phyloP scores from a whole-genome alignment of 139 green algal genomes.

The Auxenochlorella protothecoides region DNA sequence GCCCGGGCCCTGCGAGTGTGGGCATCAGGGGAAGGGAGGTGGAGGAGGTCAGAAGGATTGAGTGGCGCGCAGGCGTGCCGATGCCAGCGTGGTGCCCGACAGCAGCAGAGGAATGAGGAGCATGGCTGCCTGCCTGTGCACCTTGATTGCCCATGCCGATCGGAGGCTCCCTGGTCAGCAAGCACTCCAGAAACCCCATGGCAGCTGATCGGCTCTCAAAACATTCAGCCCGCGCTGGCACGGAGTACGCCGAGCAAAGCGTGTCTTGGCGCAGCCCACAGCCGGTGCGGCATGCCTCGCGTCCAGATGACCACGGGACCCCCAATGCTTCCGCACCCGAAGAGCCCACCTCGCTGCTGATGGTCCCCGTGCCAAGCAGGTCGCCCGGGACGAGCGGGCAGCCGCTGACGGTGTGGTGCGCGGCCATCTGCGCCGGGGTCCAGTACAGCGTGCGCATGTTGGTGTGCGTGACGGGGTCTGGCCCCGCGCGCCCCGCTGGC shows the following conservation, averaged over 20 bases:
- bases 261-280: too few species aligned
- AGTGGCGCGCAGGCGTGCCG: too few species aligned
- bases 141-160: too few species aligned
- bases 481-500: slow-evolving; percentile 1
- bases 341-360: slow-evolving; percentile 39
- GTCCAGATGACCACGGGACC: neutral
- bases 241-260: too few species aligned
- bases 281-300: too few species aligned
- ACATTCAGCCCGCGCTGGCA: too few species aligned
- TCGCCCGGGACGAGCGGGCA: slow-evolving; percentile 82
- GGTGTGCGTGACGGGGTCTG: slow-evolving; percentile 32
- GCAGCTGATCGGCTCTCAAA: too few species aligned
- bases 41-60: neutral
- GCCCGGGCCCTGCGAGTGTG: slow-evolving; percentile 3
- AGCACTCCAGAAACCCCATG: too few species aligned
- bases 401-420: slow-evolving; percentile 82
- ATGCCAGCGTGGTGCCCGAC: too few species aligned
- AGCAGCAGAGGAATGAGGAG: too few species aligned
- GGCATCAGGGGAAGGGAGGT: neutral
- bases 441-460: slow-evolving; percentile 81
- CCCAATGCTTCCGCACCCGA: neutral
- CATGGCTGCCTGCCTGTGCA: too few species aligned
- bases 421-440: slow-evolving; percentile 83
- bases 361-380: slow-evolving; percentile 79
- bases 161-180: too few species aligned